Percentiles rank a stretch among this genome's conserved stretches.
Conservation (phyloP, 2,329 filamentous ascomycete genomes). For the Cytospora piceicola region DNA sequence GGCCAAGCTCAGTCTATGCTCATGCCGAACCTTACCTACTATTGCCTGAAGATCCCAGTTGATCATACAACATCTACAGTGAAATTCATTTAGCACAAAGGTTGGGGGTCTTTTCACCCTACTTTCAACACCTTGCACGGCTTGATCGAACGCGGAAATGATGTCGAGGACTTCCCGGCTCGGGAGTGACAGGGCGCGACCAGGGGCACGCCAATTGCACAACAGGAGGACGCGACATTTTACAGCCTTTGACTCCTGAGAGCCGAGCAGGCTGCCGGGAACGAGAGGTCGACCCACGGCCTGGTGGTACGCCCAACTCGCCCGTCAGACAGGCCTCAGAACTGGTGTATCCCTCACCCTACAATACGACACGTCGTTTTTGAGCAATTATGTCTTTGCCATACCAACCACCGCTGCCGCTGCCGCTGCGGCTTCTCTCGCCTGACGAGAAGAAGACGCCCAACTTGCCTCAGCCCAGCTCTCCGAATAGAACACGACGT, state of each 20-base stretch:
- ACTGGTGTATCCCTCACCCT: conserved; percentile 40
- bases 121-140: conserved; percentile 62
- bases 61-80: conserved; percentile 60
- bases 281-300: conserved; percentile 46
- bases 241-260: not conserved
- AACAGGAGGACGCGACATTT: conserved; percentile 38
- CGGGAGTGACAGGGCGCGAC: conserved; percentile 47
- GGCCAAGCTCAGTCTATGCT: no score
- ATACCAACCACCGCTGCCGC: not conserved
- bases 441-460: conserved; percentile 22
- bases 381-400: conserved; percentile 15
- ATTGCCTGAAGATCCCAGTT: conserved; percentile 55
- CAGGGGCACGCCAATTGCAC: conserved; percentile 51
- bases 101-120: conserved; percentile 37
- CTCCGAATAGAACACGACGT: conserved; percentile 75
- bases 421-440: not conserved
- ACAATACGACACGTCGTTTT: conserved; percentile 5
- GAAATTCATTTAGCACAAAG: not conserved
- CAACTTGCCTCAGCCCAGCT: conserved; percentile 68
- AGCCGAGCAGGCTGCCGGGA: conserved; percentile 6
- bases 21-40: conserved; percentile 54
- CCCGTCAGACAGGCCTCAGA: conserved; percentile 55
- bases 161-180: conserved; percentile 33
- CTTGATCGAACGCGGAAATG: conserved; percentile 38
- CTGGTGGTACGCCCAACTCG: conserved; percentile 43